These are phyloP conservation scores for Heliamphora exappendiculata DNA, from an alignment of 148 eudicot species.

Conservation along the genomic window DNA sequence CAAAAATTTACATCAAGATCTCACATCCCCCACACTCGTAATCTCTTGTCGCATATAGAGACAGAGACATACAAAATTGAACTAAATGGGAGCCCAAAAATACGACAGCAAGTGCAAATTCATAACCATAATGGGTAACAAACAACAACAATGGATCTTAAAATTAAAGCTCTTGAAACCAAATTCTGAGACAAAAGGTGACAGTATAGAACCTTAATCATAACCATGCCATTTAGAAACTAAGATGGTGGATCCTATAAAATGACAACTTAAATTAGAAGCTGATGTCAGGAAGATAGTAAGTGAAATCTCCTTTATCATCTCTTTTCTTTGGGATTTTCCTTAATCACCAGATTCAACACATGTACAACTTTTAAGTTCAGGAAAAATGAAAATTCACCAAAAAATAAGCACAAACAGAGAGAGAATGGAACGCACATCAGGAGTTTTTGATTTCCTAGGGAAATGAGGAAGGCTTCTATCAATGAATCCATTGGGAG, in stretches of 20 bases:
- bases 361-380: not conserved
- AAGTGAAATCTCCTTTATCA: not conserved
- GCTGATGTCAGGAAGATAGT: not conserved
- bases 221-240: not conserved
- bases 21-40: not conserved
- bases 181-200: not conserved
- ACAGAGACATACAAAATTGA: not conserved
- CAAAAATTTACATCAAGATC: not conserved
- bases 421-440: constrained; percentile 34
- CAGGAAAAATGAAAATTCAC: too few relatives aligned
- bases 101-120: not conserved
- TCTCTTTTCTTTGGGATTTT: not conserved
- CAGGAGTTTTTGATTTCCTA: constrained; percentile 57
- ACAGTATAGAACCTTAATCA: not conserved
- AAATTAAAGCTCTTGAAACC: not conserved
- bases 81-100: not conserved
- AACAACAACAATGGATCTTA: not conserved
- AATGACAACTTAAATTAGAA: not conserved
- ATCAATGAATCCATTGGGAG: constrained; percentile 89
- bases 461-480: constrained; percentile 92
- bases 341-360: not conserved
- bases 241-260: too few relatives aligned
- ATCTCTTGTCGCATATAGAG: not conserved
- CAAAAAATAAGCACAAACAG: not conserved
- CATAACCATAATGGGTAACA: not conserved